Evolutionary conservation across 2,329 filamentous ascomycete species (phyloP).

Genomic region (Laburnicola sp.): DNA sequence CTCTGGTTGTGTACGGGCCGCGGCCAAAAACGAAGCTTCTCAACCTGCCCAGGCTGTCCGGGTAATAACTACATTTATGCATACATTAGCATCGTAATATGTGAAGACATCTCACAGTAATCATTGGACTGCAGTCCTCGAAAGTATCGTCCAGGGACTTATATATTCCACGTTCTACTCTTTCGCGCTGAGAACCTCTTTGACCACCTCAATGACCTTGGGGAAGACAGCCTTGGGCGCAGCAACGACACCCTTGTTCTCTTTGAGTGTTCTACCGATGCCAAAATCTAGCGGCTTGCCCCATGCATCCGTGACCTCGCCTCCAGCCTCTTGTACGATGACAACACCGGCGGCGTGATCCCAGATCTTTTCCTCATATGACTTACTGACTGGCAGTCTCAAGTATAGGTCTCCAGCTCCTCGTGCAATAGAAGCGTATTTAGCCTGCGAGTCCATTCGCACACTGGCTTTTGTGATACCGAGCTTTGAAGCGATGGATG

Average conservation of each 20-base stretch:
- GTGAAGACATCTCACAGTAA: too few relatives aligned
- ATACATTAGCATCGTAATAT: too few relatives aligned
- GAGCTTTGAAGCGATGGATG: constrained; percentile 77
- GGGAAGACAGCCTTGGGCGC: constrained; percentile 76
- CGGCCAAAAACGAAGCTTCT: too few relatives aligned
- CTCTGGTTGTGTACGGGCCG: too few relatives aligned
- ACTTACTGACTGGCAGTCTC: constrained; percentile 78
- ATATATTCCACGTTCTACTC: constrained; percentile 8
- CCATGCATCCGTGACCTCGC: constrained; percentile 84
- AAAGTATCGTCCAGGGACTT: too few relatives aligned
- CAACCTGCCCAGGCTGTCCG: too few relatives aligned
- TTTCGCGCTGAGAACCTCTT: constrained; percentile 66
- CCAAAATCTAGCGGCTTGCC: constrained; percentile 86
- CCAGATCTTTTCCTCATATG: constrained; percentile 99
- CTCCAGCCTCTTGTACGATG: constrained; percentile 91
- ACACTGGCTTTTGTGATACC: constrained; percentile 89
- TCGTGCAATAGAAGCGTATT: constrained; percentile 92
- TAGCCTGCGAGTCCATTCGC: constrained; percentile 96
- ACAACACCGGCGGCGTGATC: constrained; percentile 95
- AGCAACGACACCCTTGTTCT: constrained; percentile 93
- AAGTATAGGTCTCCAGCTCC: constrained; percentile 95
- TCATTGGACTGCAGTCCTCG: too few relatives aligned
- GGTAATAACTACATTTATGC: too few relatives aligned
- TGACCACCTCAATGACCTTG: constrained; percentile 78
- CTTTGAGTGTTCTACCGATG: constrained; percentile 78